Evolutionary conservation across 2,329 filamentous ascomycete genomes (phyloP).

Genomic region (Penicillium sp.): DNA sequence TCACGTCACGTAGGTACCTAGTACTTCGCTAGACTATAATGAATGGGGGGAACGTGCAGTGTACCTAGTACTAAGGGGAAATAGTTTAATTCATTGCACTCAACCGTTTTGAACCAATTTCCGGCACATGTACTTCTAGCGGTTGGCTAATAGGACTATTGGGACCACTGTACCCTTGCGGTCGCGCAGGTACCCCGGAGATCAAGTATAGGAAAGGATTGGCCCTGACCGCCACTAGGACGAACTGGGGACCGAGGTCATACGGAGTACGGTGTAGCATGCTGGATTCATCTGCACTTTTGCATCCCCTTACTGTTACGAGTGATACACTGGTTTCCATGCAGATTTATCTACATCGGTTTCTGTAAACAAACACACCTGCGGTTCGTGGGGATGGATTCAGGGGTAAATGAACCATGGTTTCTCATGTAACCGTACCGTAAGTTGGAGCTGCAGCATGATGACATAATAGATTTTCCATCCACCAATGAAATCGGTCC

Average conservation of each 20-base stretch:
- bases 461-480: conserved; percentile 6
- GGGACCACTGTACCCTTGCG: conserved; percentile 1
- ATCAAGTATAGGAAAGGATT: conserved; percentile 3
- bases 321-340: neutral
- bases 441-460: neutral
- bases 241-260: neutral
- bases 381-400: conserved; percentile 17
- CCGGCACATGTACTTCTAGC: neutral
- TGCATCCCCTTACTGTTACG: neutral
- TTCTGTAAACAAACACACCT: conserved; percentile 6
- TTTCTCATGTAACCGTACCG: conserved; percentile 1
- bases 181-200: conserved; percentile 11
- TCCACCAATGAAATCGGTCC: neutral
- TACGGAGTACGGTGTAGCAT: neutral
- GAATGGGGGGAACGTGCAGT: conserved; percentile 1
- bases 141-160: neutral
- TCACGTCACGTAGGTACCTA: conserved; percentile 19
- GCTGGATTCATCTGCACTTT: neutral
- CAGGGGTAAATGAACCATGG: conserved; percentile 24
- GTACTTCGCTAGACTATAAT: conserved; percentile 10
- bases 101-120: neutral
- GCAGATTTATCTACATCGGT: neutral
- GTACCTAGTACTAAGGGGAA: conserved; percentile 15
- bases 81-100: neutral
- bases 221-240: conserved; percentile 9